Evolutionary conservation across 2,329 filamentous ascomycete genomes (phyloP).

Genomic region (Dothideomycetes sp.): DNA sequence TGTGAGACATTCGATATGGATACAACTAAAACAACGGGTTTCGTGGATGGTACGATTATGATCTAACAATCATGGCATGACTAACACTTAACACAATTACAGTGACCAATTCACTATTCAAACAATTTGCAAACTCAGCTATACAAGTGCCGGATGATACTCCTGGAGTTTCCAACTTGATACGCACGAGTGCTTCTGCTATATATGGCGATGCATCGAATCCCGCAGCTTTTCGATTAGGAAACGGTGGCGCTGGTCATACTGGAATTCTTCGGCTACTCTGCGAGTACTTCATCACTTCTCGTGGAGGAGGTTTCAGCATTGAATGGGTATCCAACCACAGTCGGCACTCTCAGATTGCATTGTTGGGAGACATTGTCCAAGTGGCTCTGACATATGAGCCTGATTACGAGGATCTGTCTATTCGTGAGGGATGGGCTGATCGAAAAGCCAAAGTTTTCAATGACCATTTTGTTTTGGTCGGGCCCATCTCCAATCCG

Average conservation of each 20-base stretch:
- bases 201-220: conserved; percentile 16
- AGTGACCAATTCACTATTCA: too few species aligned
- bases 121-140: neutral
- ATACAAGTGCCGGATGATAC: neutral
- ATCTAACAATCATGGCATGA: too few species aligned
- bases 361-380: conserved; percentile 18
- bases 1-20: too few species aligned
- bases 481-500: conserved; percentile 14
- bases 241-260: conserved; percentile 21
- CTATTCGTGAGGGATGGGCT: conserved; percentile 19
- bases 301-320: conserved; percentile 14
- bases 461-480: conserved; percentile 21
- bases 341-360: conserved; percentile 19
- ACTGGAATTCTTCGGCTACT: conserved; percentile 18
- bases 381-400: conserved; percentile 22
- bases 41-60: too few species aligned
- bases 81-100: too few species aligned
- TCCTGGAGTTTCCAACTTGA: neutral
- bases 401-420: conserved; percentile 18
- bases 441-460: conserved; percentile 16
- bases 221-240: conserved; percentile 18
- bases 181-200: neutral
- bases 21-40: too few species aligned
- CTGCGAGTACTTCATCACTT: conserved; percentile 15
- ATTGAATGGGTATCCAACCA: conserved; percentile 21